Evolutionary conservation across 345 rosid species (phyloP).

Genomic region (Raphanus raphanistrum): DNA sequence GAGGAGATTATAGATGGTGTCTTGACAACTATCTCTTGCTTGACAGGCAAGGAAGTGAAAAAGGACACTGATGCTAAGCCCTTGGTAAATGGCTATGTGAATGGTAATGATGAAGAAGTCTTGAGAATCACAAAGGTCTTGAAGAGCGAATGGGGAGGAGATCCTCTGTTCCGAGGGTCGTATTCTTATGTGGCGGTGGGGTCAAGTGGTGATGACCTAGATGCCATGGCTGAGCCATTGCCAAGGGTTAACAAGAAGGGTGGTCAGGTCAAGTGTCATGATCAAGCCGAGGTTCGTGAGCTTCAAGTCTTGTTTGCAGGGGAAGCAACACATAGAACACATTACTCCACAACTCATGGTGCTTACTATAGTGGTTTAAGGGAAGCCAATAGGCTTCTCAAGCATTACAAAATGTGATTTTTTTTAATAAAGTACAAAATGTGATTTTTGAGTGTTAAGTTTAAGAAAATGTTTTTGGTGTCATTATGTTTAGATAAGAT

Average conservation of each 20-base stretch:
- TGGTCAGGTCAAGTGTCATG: conserved; percentile 23
- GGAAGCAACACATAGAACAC: conserved; percentile 94
- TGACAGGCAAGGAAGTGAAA: conserved; percentile 40
- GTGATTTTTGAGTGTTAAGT: conserved; percentile 43
- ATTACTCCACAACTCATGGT: conserved; percentile 96
- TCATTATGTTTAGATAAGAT: conserved; percentile 31
- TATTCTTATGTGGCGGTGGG: conserved; percentile 87
- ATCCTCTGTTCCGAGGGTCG: conserved; percentile 86
- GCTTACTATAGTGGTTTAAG: conserved; percentile 94
- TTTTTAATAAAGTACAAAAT: conserved; percentile 5
- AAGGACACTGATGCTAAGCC: conserved; percentile 1
- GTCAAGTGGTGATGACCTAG: conserved; percentile 86
- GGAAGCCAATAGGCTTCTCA: conserved; percentile 93
- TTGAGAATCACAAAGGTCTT: conserved; percentile 53
- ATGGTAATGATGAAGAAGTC: conserved; percentile 29
- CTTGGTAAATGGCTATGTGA: conserved; percentile 51
- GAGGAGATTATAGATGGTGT: conserved; percentile 74
- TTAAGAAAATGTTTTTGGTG: conserved; percentile 28
- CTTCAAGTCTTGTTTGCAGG: conserved; percentile 95
- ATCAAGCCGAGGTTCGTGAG: conserved; percentile 28
- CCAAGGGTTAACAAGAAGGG: conserved; percentile 45
- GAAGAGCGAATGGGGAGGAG: conserved; percentile 87
- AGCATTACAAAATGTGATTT: conserved; percentile 63
- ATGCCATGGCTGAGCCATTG: conserved; percentile 82
- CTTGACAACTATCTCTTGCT: conserved; percentile 55